Base-by-base conservation (phyloP, 176 grass and related monocot genomes). In the Eleusine coracana region DNA sequence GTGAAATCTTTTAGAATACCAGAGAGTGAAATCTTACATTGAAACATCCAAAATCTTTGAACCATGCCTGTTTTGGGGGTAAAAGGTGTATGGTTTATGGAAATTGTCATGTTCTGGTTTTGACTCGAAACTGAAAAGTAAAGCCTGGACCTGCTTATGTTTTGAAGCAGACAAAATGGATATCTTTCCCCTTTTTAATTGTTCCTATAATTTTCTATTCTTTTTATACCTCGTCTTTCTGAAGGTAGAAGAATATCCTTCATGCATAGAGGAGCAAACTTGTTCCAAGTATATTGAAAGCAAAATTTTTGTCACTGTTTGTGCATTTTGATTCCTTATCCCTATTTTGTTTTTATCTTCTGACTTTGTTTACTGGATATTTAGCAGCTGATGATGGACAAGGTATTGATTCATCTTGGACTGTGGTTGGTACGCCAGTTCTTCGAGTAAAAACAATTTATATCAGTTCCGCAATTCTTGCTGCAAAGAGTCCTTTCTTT, bases 401-500 rank as follows among this genome's bases (percentile, higher is more conserved):
- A 77, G 66, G 66, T 86, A 94, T 82, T 80, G 88, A 94, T n/a
- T 55, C 81, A 61, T 90, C 77, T 68, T 94, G 87, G 83, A 86
- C 62, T 13, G 77, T 85, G 81, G 77, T 83, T 16, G 71, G 71
- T 62, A 74, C 89, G 10, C 76, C 84, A 7, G 74, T 92, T 77
- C 77, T 91, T 39, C 83, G 87, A 85, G 91, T 89, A 54, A 99
- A 89, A 69, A 87, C 84, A 5, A 88, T 96, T 73, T 92, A 99
- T 80, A 93, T 99, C 75, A 99, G 89, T 82, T 94, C 93, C 0
- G 96, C 91, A 3, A 96, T 99, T 92, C 91, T 99, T 71, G 96
- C 96, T 68, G 91, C 91, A 25, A 95, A 93, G 88, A 98, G 96
- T 82, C 92, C 92, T 84, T 98, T 98, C 85, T 98, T 98, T 90